Conservation (phyloP, 306 rosid genomes). For the Vigna unguiculata region DNA sequence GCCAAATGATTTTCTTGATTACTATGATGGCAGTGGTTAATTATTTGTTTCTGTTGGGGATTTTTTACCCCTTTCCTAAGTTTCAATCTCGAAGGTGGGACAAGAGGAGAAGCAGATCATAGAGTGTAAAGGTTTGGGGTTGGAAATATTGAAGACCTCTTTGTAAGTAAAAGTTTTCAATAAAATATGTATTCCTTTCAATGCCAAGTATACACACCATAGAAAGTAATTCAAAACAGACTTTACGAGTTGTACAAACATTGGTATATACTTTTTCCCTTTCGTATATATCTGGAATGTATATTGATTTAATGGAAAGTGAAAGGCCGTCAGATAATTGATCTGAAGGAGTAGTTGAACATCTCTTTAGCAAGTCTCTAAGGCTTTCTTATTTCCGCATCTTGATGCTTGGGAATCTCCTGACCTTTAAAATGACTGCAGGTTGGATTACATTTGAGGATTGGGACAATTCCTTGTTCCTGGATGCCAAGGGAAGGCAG, state of each 20-base stretch:
- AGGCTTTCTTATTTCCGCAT: too few relatives aligned
- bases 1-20: constrained; percentile 56
- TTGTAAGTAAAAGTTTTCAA: constrained; percentile 36
- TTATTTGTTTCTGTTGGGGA: constrained; percentile 19
- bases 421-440: background rate
- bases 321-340: constrained; percentile 16
- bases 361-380: background rate
- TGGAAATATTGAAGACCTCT: constrained; percentile 35
- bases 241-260: background rate
- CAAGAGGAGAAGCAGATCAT: constrained; percentile 11
- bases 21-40: constrained; percentile 52
- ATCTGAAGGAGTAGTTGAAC: constrained; percentile 1
- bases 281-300: background rate
- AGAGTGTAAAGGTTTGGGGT: constrained; percentile 34
- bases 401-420: background rate
- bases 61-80: constrained; percentile 1
- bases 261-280: constrained; percentile 12
- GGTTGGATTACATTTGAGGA: background rate
- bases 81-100: constrained; percentile 4
- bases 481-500: background rate
- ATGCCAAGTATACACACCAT: constrained; percentile 24
- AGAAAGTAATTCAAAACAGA: constrained; percentile 26
- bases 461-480: background rate
- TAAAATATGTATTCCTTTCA: constrained; percentile 1
- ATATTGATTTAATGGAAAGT: constrained; percentile 6